Evolutionary conservation across 768 basidiomycete genomes (phyloP), one percentile per base, ranked within the genome.

Genomic region (Tricholoma terreum): DNA sequence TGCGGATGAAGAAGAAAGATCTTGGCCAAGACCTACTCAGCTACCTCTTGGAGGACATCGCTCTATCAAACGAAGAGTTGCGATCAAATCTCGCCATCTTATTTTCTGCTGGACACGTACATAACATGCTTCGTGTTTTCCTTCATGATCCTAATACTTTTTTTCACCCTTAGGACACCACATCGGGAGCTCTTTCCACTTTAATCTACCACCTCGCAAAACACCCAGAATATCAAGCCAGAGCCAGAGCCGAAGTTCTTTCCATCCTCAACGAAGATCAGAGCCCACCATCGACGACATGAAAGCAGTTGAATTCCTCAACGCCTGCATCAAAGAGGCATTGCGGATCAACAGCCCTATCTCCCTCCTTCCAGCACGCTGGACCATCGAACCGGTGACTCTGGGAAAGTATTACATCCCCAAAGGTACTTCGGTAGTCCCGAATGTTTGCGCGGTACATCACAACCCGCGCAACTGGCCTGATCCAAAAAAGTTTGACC

Each of bases 51-150:
- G 67, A 73, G 56, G 71, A 74, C 21, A 58, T 67, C 1, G 61
- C 64, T 14, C 63, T 75, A 61, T 60, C 71, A 14, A 66, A 70
- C 52, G 64, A 67, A 58, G 76, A 77, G 43, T 61, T 69, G 30
- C 68, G 70, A 9, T 70, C 72, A 40, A 76, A 77, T 61, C 66
- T 76, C 52, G 64, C 71, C 22, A 67, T 75, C 38, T 61, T 75
- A 9, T 77, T 77, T 62, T 71, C 72, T 21, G 75, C 73, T 7
- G 76, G 76, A 1, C 76, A 77, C 56, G 75, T 76, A 55, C 30
- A 69, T 58, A 15, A 24, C 4, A 43, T 45, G 3, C 7, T 45
- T 38, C 24, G 11, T 4, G 30, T 50, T 55, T n/a, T 34, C 24
- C 12, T 4, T 14, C 14, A 42, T n/a, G 15, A 49, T 10, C 34